phyloP scores from a whole-genome alignment of 2,329 filamentous ascomycete species.

The Zalaria sp. region DNA sequence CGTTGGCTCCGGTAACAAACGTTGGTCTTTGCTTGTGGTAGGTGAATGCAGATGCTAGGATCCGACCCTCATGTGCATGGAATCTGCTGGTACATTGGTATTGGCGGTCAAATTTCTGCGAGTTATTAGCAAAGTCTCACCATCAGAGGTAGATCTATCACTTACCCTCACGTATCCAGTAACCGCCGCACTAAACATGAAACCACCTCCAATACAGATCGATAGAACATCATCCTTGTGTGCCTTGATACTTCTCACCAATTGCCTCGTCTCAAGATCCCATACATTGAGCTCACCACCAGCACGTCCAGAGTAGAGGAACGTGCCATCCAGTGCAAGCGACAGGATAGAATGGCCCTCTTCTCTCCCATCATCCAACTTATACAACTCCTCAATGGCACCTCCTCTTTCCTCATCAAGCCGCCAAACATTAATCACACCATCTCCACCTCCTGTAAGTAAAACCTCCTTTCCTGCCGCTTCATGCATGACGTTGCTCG shows the following conservation, averaged over 20 bases:
- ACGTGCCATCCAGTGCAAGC: conserved; percentile 74
- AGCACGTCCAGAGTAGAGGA: conserved; percentile 81
- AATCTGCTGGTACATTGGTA: conserved; percentile 68
- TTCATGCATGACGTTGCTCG: conserved; percentile 56
- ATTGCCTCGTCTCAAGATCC: conserved; percentile 89
- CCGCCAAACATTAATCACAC: conserved; percentile 87
- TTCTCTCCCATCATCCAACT: conserved; percentile 43
- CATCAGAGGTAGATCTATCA: conserved; percentile 2
- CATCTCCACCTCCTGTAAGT: conserved; percentile 85
- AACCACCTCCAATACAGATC: conserved; percentile 71
- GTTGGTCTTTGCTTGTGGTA: conserved; percentile 58
- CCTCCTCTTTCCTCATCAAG: conserved; percentile 46
- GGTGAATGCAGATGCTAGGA: conserved; percentile 69
- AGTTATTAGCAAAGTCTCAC: neutral
- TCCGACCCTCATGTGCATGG: conserved; percentile 74
- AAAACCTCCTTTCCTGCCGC: conserved; percentile 63
- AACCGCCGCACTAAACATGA: conserved; percentile 79
- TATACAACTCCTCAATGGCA: conserved; percentile 56
- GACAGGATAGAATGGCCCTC: conserved; percentile 55
- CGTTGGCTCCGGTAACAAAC: conserved; percentile 90
- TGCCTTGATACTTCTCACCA: conserved; percentile 71
- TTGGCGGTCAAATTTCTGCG: conserved; percentile 60
- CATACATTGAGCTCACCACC: conserved; percentile 86
- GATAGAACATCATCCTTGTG: conserved; percentile 75
- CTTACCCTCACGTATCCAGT: conserved; percentile 71